phyloP scores from a whole-genome alignment of 2,329 filamentous ascomycete genomes.

The Triangularia setosa region DNA sequence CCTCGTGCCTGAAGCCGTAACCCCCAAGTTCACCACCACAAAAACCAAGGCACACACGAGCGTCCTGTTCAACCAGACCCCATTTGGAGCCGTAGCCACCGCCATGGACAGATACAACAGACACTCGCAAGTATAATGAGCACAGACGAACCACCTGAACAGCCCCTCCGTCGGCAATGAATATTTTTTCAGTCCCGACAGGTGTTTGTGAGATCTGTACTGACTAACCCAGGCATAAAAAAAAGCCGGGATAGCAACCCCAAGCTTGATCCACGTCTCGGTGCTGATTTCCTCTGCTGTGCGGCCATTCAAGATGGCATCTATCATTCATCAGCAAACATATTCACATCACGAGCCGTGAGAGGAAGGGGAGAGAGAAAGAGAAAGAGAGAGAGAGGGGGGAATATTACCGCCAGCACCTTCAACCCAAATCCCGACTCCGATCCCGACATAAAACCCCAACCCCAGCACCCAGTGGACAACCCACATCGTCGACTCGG shows the following conservation, averaged over 20 bases:
- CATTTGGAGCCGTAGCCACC: conserved; percentile 66
- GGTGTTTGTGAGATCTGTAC: conserved; percentile 66
- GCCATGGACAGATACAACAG: conserved; percentile 77
- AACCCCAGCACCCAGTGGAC: conserved; percentile 78
- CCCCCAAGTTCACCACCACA: conserved; percentile 72
- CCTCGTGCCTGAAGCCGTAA: conserved; percentile 74
- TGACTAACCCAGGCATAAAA: conserved; percentile 68
- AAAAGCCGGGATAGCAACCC: conserved; percentile 60
- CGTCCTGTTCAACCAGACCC: conserved; percentile 65
- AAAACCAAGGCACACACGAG: conserved; percentile 68
- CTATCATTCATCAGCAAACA: conserved; percentile 26
- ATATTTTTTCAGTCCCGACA: conserved; percentile 74
- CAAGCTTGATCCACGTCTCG: conserved; percentile 43
- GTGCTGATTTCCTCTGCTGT: not conserved
- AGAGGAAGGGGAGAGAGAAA: conserved; percentile 5
- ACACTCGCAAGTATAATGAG: conserved; percentile 90
- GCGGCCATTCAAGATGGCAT: conserved; percentile 29
- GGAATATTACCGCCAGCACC: too few species aligned
- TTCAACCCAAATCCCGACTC: conserved; percentile 80
- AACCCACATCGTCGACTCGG: conserved; percentile 74
- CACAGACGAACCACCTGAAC: conserved; percentile 72
- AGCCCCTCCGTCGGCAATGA: conserved; percentile 69
- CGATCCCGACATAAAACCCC: conserved; percentile 70
- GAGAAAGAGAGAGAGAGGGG: too few species aligned
- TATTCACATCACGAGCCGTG: not conserved